Percentiles rank a stretch among this genome's conserved stretches.
phyloP scores from a whole-genome alignment of 1,139 yeast genomes.

The Yamadazyma mexicana region DNA sequence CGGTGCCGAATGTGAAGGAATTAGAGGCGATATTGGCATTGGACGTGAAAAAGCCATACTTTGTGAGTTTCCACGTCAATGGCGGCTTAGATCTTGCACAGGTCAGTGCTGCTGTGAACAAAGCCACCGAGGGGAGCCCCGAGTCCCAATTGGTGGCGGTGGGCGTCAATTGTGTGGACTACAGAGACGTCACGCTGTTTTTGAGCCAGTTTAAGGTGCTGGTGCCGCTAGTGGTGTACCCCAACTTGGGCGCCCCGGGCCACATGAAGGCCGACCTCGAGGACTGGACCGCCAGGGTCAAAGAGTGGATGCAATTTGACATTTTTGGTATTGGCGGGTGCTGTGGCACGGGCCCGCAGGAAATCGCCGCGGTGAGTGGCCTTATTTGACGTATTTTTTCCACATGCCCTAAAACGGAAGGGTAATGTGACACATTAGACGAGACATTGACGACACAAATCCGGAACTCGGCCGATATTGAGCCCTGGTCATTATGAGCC shows the following conservation, averaged over 20 bases:
- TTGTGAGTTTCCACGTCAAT: constrained; percentile 30
- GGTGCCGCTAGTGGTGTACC: constrained; percentile 32
- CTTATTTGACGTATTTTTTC: not conserved
- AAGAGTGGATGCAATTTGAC: constrained; percentile 32
- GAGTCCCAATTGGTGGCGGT: constrained; percentile 27
- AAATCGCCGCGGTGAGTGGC: constrained; percentile 22
- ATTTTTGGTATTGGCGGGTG: constrained; percentile 56
- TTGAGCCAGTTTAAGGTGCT: constrained; percentile 9
- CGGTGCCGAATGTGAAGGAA: constrained; percentile 60
- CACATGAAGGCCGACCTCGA: constrained; percentile 8
- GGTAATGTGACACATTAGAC: not conserved
- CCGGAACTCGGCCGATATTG: not conserved
- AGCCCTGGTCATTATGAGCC: not conserved
- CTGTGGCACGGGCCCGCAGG: constrained; percentile 54
- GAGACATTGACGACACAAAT: not conserved
- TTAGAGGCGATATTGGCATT: constrained; percentile 30
- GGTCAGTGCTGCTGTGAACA: constrained; percentile 15
- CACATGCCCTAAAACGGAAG: not conserved
- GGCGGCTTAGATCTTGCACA: constrained; percentile 18
- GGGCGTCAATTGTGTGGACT: constrained; percentile 44
- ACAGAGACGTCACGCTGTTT: constrained; percentile 19
- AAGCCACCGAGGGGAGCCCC: constrained; percentile 4
- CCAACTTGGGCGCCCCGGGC: constrained; percentile 39
- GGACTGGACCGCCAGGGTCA: constrained; percentile 30
- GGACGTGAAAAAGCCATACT: constrained; percentile 26